These are phyloP conservation scores for Chloranthus sessilifolius DNA, from an alignment of 164 flowering plant species.

Conservation along the genomic window DNA sequence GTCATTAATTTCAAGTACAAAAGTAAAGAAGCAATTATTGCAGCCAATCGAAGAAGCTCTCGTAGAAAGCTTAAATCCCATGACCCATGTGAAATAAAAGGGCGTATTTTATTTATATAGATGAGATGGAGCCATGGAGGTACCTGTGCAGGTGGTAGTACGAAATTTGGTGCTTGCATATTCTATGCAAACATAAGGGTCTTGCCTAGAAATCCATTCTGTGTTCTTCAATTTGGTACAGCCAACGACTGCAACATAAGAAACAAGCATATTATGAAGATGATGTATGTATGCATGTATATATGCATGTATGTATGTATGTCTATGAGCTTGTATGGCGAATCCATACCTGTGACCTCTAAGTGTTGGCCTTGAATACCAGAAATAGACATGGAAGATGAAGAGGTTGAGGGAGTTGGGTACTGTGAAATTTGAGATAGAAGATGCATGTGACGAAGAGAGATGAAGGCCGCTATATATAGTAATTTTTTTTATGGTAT, in stretches of 20 bases:
- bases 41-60: too few relatives aligned
- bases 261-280: neutral
- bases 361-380: constrained; percentile 83
- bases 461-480: too few relatives aligned
- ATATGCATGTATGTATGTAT: neutral
- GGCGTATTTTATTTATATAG: too few relatives aligned
- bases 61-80: too few relatives aligned
- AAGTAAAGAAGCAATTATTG: too few relatives aligned
- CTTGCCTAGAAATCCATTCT: constrained; percentile 93
- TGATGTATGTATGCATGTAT: neutral
- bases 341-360: constrained; percentile 65
- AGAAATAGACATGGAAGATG: constrained; percentile 40
- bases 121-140: neutral
- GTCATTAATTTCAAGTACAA: too few relatives aligned
- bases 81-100: too few relatives aligned
- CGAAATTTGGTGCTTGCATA: constrained; percentile 64
- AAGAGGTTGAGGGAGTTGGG: too few relatives aligned
- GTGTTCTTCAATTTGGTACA: constrained; percentile 80
- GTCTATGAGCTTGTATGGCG: neutral
- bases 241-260: constrained; percentile 50
- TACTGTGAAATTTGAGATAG: too few relatives aligned
- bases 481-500: too few relatives aligned
- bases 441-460: too few relatives aligned
- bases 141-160: constrained; percentile 89
- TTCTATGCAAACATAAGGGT: constrained; percentile 85